Evolutionary conservation across 139 green algal species (phyloP).

Genomic region (Volvox reticuliferus): DNA sequence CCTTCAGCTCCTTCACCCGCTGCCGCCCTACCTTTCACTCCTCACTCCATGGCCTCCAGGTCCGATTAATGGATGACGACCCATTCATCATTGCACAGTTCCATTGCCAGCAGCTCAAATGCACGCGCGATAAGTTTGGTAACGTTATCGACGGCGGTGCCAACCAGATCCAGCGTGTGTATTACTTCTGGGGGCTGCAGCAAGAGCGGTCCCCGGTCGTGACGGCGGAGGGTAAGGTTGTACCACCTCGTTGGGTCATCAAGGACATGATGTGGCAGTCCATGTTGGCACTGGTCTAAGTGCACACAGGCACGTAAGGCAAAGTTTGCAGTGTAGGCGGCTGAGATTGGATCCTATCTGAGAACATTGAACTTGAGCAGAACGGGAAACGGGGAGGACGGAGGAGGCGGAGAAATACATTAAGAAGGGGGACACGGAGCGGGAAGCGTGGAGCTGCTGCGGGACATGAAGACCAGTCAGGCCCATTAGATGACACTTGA

Average conservation of each 20-base stretch:
- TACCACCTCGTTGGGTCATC: slow-evolving; percentile 90
- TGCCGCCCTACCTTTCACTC: background rate
- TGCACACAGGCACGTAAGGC: background rate
- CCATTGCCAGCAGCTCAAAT: slow-evolving; percentile 90
- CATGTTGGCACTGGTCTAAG: slow-evolving; percentile 71
- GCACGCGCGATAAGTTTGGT: slow-evolving; percentile 90
- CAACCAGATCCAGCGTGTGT: slow-evolving; percentile 38
- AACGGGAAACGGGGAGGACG: background rate
- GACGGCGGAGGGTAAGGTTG: slow-evolving; percentile 76
- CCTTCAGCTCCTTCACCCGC: background rate
- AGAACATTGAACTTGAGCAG: background rate
- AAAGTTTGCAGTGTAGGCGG: background rate
- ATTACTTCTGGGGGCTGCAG: slow-evolving; percentile 83
- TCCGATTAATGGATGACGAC: slow-evolving; percentile 79
- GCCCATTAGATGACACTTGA: no score
- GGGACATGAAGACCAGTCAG: no score
- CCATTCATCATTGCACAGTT: slow-evolving; percentile 90
- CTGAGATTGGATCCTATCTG: background rate
- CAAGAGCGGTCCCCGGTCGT: slow-evolving; percentile 75
- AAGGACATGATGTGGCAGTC: slow-evolving; percentile 89
- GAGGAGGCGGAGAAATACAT: background rate
- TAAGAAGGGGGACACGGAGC: no score
- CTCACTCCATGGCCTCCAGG: background rate
- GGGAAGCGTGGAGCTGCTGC: no score
- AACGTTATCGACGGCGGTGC: slow-evolving; percentile 92